Evolutionary conservation across 805 yeast genomes (phyloP), one percentile per base, ranked within the genome.

Genomic region (Wickerhamiella slavikovae): DNA sequence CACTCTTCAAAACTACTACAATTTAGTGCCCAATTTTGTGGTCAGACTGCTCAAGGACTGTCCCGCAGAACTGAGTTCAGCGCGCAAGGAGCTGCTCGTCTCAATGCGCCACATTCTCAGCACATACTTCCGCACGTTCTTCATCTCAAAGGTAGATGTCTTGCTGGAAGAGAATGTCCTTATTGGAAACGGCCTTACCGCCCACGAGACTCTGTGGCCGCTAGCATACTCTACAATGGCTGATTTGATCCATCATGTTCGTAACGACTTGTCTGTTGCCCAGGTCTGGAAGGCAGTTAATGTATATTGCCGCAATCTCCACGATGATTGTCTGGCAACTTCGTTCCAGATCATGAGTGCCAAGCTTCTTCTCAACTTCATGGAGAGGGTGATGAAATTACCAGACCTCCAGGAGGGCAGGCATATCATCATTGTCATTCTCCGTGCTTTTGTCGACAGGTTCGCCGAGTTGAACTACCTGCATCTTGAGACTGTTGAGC

Each of bases 261-360:
- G 95, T 40, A 66, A 71, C 29, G 91, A 83, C 39, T 56, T 89
- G 30, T 71, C 77, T 1, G 67, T 83, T 2, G 69, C 67, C 23
- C 94, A 80, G 46, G 74, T 89, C 8, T 73, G 92, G 72, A 71
- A 74, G 34, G 78, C 94, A 0, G 85, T 91, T 3, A 66, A 62
- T 25, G 73, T 79, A 33, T 89, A 80, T 45, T 74, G 93, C 43
- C 65, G 64, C 17, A 71, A 80, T 40, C 55, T 89, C 37, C 74
- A 75, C 40, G 96, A 91, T 46, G 70, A 68, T 37, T 57, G 83
- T 0, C 54, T 89, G 38, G 89, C 92, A 1, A 62, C 79, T 36
- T 77, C 92, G 5, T 93, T 83, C 22, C 96, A 91, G 49, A 77
- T 83, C 7, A 82, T 89, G 95, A 77, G 94, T 53, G 93, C 95